phyloP scores from a whole-genome alignment of 1,284 basidiomycete genomes.

The Lignosus rhinocerotis region DNA sequence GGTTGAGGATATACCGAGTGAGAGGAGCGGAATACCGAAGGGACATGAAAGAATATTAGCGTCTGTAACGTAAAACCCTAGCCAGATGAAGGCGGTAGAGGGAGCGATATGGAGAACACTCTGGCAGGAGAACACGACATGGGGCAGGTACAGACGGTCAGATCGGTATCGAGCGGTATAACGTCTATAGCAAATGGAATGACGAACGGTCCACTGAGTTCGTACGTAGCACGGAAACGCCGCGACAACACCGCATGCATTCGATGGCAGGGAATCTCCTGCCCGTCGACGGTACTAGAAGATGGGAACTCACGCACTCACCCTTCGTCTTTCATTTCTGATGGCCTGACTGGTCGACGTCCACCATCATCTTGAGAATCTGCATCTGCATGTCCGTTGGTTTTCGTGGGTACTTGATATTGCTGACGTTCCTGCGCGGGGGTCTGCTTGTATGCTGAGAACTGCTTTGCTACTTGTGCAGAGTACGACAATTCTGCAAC shows the following conservation, averaged over 20 bases:
- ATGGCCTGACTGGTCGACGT: slow-evolving; percentile 50
- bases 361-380: slow-evolving; percentile 5
- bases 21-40: slow-evolving; percentile 15
- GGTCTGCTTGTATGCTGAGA: slow-evolving; percentile 66
- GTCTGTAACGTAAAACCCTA: slow-evolving; percentile 33
- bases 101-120: slow-evolving; percentile 1
- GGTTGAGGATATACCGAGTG: slow-evolving; percentile 29
- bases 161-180: slow-evolving; percentile 11
- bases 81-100: slow-evolving; percentile 23
- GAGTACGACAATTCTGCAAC: slow-evolving; percentile 55
- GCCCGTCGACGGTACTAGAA: slow-evolving; percentile 15
- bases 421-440: slow-evolving; percentile 67
- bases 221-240: slow-evolving; percentile 28
- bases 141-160: slow-evolving; percentile 14
- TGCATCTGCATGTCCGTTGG: slow-evolving; percentile 15
- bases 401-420: slow-evolving; percentile 29
- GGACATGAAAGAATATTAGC: slow-evolving; percentile 29
- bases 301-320: slow-evolving; percentile 51
- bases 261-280: slow-evolving; percentile 7
- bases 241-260: slow-evolving; percentile 19
- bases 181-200: slow-evolving; percentile 18
- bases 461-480: slow-evolving; percentile 71
- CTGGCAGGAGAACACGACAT: slow-evolving; percentile 6
- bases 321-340: slow-evolving; percentile 94
- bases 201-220: slow-evolving; percentile 16